A percentile compares a stretch with the other conserved stretches of the same genome.
These are phyloP conservation scores for Neofusicoccum laricinum DNA, from an alignment of 2,329 filamentous ascomycete species.

Conservation along the genomic window DNA sequence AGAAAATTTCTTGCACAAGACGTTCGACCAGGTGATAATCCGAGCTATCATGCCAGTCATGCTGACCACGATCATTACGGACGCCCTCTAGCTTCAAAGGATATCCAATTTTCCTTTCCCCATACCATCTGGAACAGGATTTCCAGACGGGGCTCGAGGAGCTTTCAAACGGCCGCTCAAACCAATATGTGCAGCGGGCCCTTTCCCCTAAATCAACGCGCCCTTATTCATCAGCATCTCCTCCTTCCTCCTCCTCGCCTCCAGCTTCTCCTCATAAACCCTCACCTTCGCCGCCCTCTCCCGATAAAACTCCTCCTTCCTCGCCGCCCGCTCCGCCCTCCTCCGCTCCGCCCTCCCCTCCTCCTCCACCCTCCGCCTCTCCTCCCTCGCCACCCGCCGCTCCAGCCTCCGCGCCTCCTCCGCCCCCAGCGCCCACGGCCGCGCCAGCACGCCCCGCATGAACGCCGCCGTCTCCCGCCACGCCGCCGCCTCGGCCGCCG, in stretches of 20 bases:
- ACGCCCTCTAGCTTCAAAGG: too few species aligned
- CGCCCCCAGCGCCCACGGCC: conserved; percentile 52
- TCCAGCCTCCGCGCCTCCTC: conserved; percentile 41
- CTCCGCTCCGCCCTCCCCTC: conserved; percentile 31
- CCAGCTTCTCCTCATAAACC: conserved; percentile 37
- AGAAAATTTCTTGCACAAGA: neutral
- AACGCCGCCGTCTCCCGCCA: conserved; percentile 52
- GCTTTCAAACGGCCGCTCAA: too few species aligned
- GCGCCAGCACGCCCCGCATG: conserved; percentile 47
- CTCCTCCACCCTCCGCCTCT: conserved; percentile 31
- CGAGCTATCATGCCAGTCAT: too few species aligned
- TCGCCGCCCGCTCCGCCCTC: conserved; percentile 33
- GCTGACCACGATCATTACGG: too few species aligned
- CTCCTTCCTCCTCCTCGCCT: conserved; percentile 43
- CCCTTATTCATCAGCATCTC: conserved; percentile 41
- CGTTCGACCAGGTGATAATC: neutral
- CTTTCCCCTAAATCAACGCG: conserved; percentile 30
- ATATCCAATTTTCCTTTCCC: too few species aligned
- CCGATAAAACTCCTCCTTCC: conserved; percentile 32
- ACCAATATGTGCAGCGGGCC: too few species aligned
- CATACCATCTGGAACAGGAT: too few species aligned
- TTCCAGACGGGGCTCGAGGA: too few species aligned
- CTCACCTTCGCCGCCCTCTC: conserved; percentile 29
- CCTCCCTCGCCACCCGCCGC: conserved; percentile 31
- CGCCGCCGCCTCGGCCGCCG: conserved; percentile 53